A percentile compares a stretch with the other conserved stretches of the same genome.
Evolutionary conservation across 2,329 filamentous ascomycete species (phyloP).

Genomic region (Fusarium sp.): DNA sequence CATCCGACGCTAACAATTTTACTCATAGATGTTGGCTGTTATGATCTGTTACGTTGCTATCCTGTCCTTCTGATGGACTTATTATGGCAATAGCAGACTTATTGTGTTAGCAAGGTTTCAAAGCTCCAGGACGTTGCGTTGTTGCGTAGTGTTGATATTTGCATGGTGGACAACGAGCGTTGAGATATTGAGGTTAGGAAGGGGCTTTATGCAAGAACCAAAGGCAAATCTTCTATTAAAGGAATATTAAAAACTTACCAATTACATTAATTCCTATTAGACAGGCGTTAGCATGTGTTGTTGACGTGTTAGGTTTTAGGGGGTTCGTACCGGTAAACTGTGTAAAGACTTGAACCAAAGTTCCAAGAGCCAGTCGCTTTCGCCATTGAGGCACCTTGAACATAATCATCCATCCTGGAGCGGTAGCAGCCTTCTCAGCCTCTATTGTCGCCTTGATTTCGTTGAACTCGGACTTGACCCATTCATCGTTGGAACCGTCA

Average conservation of each 20-base stretch:
- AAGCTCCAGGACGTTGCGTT: not conserved
- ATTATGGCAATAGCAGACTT: too few relatives aligned
- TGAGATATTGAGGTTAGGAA: not conserved
- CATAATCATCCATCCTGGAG: slow-evolving; percentile 64
- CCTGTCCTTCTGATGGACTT: too few relatives aligned
- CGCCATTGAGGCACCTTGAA: slow-evolving; percentile 66
- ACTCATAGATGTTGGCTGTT: too few relatives aligned
- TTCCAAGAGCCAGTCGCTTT: slow-evolving; percentile 66
- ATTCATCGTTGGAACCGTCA: slow-evolving; percentile 64
- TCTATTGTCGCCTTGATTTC: slow-evolving; percentile 68
- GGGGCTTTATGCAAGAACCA: too few relatives aligned
- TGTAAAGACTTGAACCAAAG: slow-evolving; percentile 69
- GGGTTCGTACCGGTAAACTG: slow-evolving; percentile 56
- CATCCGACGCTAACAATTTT: too few relatives aligned
- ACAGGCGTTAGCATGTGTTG: not conserved
- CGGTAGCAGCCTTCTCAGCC: slow-evolving; percentile 38
- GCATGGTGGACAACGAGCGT: too few relatives aligned
- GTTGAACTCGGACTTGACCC: slow-evolving; percentile 63
- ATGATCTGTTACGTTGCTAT: too few relatives aligned
- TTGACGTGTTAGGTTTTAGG: not conserved
- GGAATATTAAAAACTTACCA: slow-evolving; percentile 39
- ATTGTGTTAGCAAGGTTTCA: not conserved
- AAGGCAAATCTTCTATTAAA: not conserved
- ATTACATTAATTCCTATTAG: slow-evolving; percentile 62
- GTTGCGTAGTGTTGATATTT: not conserved